A percentile compares a stretch with the other conserved stretches of the same genome.
Evolutionary conservation across 345 rosid species (phyloP).

Genomic region (Sapria himalayana): DNA sequence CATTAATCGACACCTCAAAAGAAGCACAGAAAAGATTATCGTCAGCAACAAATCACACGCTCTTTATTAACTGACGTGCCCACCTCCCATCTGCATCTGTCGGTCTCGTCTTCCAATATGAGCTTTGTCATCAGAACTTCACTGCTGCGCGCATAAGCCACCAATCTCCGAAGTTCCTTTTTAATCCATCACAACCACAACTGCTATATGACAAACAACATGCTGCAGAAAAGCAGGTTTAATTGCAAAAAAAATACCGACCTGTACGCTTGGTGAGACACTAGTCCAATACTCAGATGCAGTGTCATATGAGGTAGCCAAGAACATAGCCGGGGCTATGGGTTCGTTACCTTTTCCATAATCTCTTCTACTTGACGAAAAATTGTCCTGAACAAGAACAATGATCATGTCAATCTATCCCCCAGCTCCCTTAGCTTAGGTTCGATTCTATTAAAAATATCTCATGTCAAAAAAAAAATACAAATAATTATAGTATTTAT

Average conservation of each 20-base stretch:
- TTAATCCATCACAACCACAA: constrained; percentile 6
- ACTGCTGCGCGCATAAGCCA: constrained; percentile 82
- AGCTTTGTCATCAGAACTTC: constrained; percentile 52
- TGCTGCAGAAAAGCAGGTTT: not conserved
- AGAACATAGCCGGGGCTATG: constrained; percentile 49
- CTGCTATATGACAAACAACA: not conserved
- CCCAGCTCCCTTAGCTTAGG: too few species aligned
- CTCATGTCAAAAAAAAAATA: too few species aligned
- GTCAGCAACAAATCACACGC: constrained; percentile 4
- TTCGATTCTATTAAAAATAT: too few species aligned
- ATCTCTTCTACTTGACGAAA: constrained; percentile 40
- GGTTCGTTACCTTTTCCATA: constrained; percentile 27
- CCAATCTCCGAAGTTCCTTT: constrained; percentile 73
- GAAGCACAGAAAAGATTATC: not conserved
- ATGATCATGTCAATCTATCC: too few species aligned
- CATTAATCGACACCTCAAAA: not conserved
- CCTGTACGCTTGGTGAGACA: constrained; percentile 42
- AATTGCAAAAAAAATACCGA: constrained; percentile 19
- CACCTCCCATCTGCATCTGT: constrained; percentile 72
- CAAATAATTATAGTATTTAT: too few species aligned
- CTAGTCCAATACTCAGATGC: constrained; percentile 88
- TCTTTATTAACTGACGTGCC: constrained; percentile 6
- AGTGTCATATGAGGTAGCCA: constrained; percentile 75
- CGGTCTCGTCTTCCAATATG: constrained; percentile 31
- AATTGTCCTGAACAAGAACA: constrained; percentile 33